A percentile compares a stretch with the other conserved stretches of the same genome.
These are phyloP conservation scores for Trichoderma simmonsii DNA, from an alignment of 2,329 filamentous ascomycete species.

Conservation along the genomic window DNA sequence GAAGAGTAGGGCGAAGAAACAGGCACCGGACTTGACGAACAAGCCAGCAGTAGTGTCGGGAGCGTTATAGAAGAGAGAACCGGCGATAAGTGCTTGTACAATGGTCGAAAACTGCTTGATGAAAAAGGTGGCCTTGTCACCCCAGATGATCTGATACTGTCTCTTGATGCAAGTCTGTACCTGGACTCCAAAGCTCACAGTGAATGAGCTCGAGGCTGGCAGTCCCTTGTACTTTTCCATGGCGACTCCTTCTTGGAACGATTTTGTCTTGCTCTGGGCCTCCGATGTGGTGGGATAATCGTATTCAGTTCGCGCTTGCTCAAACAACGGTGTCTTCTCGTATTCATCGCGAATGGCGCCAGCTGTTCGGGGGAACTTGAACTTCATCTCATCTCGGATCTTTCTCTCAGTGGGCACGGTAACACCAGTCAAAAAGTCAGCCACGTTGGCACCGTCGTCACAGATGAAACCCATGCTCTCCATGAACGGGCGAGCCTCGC, in stretches of 20 bases:
- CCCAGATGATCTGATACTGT: slow-evolving; percentile 64
- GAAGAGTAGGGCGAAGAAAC: slow-evolving; percentile 63
- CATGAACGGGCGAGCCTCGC: slow-evolving; percentile 61
- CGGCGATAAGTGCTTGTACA: slow-evolving; percentile 58
- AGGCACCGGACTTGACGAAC: slow-evolving; percentile 60
- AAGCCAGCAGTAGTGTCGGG: slow-evolving; percentile 55
- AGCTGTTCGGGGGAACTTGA: slow-evolving; percentile 45
- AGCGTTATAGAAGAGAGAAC: slow-evolving; percentile 66
- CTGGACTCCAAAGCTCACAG: slow-evolving; percentile 52
- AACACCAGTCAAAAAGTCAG: slow-evolving; percentile 64
- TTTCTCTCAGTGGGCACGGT: slow-evolving; percentile 66
- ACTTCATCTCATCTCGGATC: slow-evolving; percentile 45
- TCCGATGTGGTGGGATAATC: slow-evolving; percentile 50
- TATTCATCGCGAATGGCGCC: slow-evolving; percentile 47
- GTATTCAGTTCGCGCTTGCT: slow-evolving; percentile 53
- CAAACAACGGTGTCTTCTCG: slow-evolving; percentile 48
- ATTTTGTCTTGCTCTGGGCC: slow-evolving; percentile 47
- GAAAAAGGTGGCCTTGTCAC: slow-evolving; percentile 60
- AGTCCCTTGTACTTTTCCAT: slow-evolving; percentile 55
- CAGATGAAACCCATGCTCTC: slow-evolving; percentile 62
- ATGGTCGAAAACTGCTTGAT: slow-evolving; percentile 60
- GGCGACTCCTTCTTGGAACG: slow-evolving; percentile 52
- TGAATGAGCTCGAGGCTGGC: slow-evolving; percentile 53
- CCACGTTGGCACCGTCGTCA: slow-evolving; percentile 59
- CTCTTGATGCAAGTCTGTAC: slow-evolving; percentile 54